A percentile compares a stretch with the other conserved stretches of the same genome.
phyloP scores from a whole-genome alignment of 495 filamentous ascomycete genomes.

The Xylaria intraflava region DNA sequence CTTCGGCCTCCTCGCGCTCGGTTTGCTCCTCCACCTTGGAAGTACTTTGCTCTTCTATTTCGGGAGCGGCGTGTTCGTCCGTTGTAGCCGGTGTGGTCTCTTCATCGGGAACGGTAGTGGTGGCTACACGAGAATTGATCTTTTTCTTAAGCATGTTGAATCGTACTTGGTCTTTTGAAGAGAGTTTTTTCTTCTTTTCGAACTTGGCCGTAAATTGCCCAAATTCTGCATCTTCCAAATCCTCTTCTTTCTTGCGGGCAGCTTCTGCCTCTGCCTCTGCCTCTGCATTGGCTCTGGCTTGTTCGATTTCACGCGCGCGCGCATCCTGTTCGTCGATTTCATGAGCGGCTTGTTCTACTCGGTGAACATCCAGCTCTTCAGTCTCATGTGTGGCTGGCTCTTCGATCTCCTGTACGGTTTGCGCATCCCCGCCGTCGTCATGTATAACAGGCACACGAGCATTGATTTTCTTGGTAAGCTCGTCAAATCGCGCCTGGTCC shows the following conservation, averaged over 20 bases:
- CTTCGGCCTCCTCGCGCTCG: constrained; percentile 15
- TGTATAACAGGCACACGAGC: constrained; percentile 10
- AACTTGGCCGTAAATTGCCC: constrained; percentile 14
- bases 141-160: constrained; percentile 32
- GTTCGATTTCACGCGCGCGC: too few species aligned
- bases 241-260: constrained; percentile 26
- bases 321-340: too few species aligned
- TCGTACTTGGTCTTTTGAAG: constrained; percentile 28
- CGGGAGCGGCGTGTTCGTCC: constrained; percentile 16
- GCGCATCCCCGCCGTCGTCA: neutral
- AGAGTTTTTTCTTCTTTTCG: constrained; percentile 25
- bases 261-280: constrained; percentile 30
- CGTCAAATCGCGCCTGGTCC: constrained; percentile 30
- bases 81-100: constrained; percentile 2
- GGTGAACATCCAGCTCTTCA: neutral
- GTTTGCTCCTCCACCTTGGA: constrained; percentile 17
- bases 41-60: constrained; percentile 29
- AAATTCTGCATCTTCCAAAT: constrained; percentile 14
- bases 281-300: too few species aligned
- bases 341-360: neutral
- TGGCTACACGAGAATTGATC: constrained; percentile 20
- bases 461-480: constrained; percentile 30
- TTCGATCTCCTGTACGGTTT: neutral
- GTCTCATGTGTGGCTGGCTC: neutral
- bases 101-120: constrained; percentile 8